Evolutionary conservation across 2,329 filamentous ascomycete genomes (phyloP), one percentile per base, ranked within the genome.

Genomic region (Penicillium sp.): DNA sequence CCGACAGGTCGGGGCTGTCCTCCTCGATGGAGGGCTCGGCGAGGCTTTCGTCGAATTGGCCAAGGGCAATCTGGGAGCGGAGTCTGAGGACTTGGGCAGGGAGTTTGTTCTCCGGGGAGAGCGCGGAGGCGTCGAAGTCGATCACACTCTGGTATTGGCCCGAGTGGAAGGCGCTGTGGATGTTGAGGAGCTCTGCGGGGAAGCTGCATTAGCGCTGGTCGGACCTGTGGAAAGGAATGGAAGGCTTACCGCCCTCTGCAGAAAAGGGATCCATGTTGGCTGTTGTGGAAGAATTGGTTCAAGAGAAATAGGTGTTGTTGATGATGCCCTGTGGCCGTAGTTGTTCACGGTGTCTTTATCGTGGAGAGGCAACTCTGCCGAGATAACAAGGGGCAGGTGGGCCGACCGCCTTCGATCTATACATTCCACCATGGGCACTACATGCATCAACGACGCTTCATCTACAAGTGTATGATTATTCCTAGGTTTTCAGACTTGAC

Each of bases 91-190:
- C 74, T 51, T 83, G 83, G 35, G 87, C 86, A 37, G 88, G 81
- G 13, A 89, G 77, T 41, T 77, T 77, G 73, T 96, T 96, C 62
- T 85, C 82, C 56, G 83, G 60, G 39, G 87, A 93, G 64, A 97
- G 85, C 52, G 83, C 77, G 6, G 85, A 82, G 38, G 83, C 85
- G 70, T 94, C 85, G 72, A 89, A 95, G 73, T 93, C 85, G 70
- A 94, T 71, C 56, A 94, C 90, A 65, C 84, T 78, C 65, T 87
- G 80, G 77, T 88, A 95, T 76, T 95, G 90, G 66, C 87, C 89
- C 69, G 81, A 79, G 70, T 82, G 76, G 72, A 82, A 83, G 66
- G 80, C 78, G 63, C 77, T 82, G 72, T 82, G 79, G 65, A 83
- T 80, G 73, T 81, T 83, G 64, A 83, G 76, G 62, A 84, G 79